Evolutionary conservation across 108 stramenopile species (phyloP).

Genomic region (Cyclotella kingstonii): DNA sequence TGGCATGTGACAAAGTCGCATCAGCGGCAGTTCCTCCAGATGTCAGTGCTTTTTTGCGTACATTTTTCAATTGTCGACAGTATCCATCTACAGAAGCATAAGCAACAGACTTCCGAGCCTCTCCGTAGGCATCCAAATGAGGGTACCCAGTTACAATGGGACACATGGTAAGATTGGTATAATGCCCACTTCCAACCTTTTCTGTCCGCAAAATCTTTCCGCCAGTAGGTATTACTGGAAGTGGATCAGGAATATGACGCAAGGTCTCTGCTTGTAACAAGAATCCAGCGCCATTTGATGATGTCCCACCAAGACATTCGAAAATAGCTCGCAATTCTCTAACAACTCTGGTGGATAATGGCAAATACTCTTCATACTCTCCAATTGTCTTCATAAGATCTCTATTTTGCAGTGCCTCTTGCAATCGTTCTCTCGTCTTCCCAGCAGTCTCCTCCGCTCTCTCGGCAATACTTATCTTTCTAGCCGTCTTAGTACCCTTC

Average conservation of each 20-base stretch:
- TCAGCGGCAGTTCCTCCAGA: conserved; percentile 6
- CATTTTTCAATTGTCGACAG: conserved; percentile 61
- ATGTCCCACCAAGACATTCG: conserved; percentile 70
- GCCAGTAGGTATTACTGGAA: conserved; percentile 52
- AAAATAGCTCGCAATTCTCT: conserved; percentile 82
- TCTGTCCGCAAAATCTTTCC: conserved; percentile 71
- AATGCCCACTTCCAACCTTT: conserved; percentile 80
- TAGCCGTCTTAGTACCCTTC: conserved; percentile 30
- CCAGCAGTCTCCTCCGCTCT: conserved; percentile 63
- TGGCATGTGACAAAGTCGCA: conserved; percentile 19
- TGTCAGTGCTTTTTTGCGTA: conserved; percentile 55
- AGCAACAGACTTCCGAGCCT: conserved; percentile 67
- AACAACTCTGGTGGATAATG: conserved; percentile 70
- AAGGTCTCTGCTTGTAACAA: conserved; percentile 1
- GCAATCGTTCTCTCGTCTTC: conserved; percentile 66
- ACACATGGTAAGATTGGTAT: conserved; percentile 50
- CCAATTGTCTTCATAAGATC: conserved; percentile 84
- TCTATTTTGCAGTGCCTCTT: conserved; percentile 76
- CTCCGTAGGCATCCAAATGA: conserved; percentile 83
- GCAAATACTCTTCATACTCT: conserved; percentile 85
- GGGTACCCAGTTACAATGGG: conserved; percentile 71
- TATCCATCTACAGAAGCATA: conserved; percentile 69
- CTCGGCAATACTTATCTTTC: conserved; percentile 38
- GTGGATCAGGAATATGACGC: conserved; percentile 25
- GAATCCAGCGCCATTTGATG: conserved; percentile 50